Conservation (phyloP, 208 protist genomes). For the Trypanosomatidae sp. region DNA sequence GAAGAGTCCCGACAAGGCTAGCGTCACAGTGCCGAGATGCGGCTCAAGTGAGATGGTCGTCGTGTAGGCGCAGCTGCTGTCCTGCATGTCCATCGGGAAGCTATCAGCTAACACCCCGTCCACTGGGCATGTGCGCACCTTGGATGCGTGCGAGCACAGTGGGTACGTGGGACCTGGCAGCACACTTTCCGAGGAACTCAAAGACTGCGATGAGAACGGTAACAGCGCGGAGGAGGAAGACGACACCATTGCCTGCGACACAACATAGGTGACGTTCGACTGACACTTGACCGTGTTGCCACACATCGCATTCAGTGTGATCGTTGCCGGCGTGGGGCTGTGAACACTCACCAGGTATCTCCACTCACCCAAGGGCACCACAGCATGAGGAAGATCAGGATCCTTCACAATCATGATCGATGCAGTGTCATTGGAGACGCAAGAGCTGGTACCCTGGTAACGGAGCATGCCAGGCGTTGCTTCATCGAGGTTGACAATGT, state of each 20-base stretch:
- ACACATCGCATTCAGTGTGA: constrained; percentile 48
- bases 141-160: constrained; percentile 20
- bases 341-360: constrained; percentile 32
- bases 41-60: constrained; percentile 20
- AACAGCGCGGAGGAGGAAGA: not conserved
- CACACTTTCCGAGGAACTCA: not conserved
- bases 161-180: constrained; percentile 4
- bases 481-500: not conserved
- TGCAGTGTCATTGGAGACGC: constrained; percentile 1
- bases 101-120: constrained; percentile 11
- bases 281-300: constrained; percentile 35
- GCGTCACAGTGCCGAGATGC: constrained; percentile 22
- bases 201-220: not conserved
- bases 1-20: constrained; percentile 8
- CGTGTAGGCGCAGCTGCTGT: constrained; percentile 33
- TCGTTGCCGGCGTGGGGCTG: constrained; percentile 13
- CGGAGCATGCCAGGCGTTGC: not conserved
- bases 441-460: constrained; percentile 12
- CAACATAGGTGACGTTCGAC: constrained; percentile 8
- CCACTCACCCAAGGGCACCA: constrained; percentile 40
- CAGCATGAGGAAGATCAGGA: constrained; percentile 12
- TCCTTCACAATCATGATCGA: constrained; percentile 17
- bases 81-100: constrained; percentile 35
- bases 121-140: constrained; percentile 25
- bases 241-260: not conserved